phyloP scores from a whole-genome alignment of 2,329 filamentous ascomycete species.

The Catunica adiposa region DNA sequence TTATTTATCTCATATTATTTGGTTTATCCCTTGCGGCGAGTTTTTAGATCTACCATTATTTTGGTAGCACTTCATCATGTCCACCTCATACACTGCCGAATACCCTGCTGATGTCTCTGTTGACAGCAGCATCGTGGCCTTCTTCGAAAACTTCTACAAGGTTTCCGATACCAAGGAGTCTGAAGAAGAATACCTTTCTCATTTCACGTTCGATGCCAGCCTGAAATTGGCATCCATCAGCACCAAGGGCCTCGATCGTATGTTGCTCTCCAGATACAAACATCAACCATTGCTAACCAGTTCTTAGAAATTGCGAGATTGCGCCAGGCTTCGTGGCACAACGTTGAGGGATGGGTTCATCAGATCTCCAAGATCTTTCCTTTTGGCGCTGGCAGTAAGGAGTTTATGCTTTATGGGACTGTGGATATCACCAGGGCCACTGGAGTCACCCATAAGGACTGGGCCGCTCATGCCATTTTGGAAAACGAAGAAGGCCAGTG shows the following conservation, averaged over 20 bases:
- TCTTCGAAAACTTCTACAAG: constrained; percentile 20
- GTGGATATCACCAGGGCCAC: constrained; percentile 19
- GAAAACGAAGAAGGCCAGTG: constrained; percentile 35
- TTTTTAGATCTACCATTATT: background rate
- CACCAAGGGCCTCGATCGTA: constrained; percentile 18
- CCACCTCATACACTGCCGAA: constrained; percentile 15
- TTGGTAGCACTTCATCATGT: background rate
- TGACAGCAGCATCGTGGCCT: constrained; percentile 17
- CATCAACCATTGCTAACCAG: background rate
- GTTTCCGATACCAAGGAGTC: constrained; percentile 20
- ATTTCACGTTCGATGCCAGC: constrained; percentile 19
- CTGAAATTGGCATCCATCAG: constrained; percentile 20
- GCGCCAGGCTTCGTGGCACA: constrained; percentile 16
- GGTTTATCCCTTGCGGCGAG: background rate
- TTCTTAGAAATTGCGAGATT: constrained; percentile 18
- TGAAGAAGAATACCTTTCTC: constrained; percentile 19
- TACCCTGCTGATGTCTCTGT: constrained; percentile 16
- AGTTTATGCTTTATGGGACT: constrained; percentile 22
- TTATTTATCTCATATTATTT: background rate
- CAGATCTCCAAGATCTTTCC: constrained; percentile 20
- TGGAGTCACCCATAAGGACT: constrained; percentile 24
- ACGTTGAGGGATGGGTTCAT: constrained; percentile 22
- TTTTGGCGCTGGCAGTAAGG: constrained; percentile 17
- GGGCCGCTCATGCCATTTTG: constrained; percentile 32
- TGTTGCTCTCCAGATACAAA: background rate